Evolutionary conservation across 1,284 basidiomycete genomes (phyloP).

Genomic region (Wolfiporia cocos): DNA sequence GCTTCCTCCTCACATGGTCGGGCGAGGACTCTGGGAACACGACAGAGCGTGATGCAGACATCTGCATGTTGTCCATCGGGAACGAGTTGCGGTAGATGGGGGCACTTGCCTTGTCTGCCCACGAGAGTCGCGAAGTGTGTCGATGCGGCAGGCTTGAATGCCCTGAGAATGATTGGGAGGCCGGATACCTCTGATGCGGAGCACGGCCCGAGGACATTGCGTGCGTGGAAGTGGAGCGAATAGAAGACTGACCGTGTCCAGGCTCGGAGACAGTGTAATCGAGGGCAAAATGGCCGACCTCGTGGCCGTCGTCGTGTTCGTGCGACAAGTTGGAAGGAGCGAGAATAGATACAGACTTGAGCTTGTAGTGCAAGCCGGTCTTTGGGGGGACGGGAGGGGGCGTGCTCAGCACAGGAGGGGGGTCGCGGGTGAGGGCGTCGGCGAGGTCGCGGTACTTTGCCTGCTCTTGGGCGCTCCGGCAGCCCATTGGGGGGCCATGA

Average conservation of each 20-base stretch:
- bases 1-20: conserved; percentile 5
- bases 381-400: conserved; percentile 16
- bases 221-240: conserved; percentile 8
- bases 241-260: conserved; percentile 14
- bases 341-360: conserved; percentile 13
- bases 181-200: conserved; percentile 5
- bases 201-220: conserved; percentile 11
- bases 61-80: neutral
- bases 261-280: conserved; percentile 15
- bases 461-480: neutral
- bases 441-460: conserved; percentile 6
- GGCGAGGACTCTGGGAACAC: neutral
- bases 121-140: conserved; percentile 6
- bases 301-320: conserved; percentile 1
- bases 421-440: conserved; percentile 6
- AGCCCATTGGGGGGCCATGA: neutral
- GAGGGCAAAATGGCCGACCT: neutral
- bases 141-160: neutral
- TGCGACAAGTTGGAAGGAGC: conserved; percentile 16
- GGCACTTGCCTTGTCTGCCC: conserved; percentile 7
- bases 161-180: conserved; percentile 1
- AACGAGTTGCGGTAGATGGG: conserved; percentile 7
- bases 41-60: neutral
- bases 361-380: conserved; percentile 4
- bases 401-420: conserved; percentile 4